phyloP scores from a whole-genome alignment of 1,284 basidiomycete species.

The Papiliotrema laurentii region DNA sequence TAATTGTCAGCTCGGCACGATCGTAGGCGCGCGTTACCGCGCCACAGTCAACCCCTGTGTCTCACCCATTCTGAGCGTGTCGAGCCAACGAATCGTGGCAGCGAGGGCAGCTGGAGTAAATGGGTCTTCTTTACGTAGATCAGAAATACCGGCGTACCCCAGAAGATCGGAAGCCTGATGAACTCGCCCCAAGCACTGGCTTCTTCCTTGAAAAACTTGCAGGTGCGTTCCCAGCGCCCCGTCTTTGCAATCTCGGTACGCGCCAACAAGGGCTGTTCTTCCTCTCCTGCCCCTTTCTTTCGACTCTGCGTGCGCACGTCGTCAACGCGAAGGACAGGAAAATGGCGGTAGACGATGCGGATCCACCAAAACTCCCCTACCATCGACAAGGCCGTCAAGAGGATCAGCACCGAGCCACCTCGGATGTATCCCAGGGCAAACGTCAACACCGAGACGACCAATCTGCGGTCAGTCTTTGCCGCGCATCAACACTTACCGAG shows the following conservation, averaged over 20 bases:
- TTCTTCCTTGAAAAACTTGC: not conserved
- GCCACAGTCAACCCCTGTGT: not conserved
- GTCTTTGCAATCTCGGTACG: not conserved
- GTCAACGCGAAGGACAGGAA: not conserved
- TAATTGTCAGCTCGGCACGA: not conserved
- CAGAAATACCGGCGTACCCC: not conserved
- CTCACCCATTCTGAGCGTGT: conserved; percentile 2
- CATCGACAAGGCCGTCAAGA: not conserved
- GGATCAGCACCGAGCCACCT: not conserved
- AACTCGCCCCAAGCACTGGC: conserved; percentile 2
- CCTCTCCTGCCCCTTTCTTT: not conserved
- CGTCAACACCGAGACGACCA: conserved; percentile 3
- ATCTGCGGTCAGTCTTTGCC: not conserved
- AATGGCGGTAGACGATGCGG: not conserved
- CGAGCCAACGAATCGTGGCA: not conserved
- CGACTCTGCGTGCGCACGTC: not conserved
- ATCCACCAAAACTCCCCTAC: conserved; percentile 1
- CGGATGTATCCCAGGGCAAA: not conserved
- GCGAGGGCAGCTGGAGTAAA: not conserved
- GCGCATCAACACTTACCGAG: not conserved
- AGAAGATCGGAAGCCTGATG: conserved; percentile 1
- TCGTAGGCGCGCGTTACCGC: too few relatives aligned
- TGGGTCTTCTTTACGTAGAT: not conserved
- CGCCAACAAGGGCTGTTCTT: not conserved
- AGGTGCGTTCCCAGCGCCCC: not conserved